These are phyloP conservation scores for Eucalyptus cloeziana DNA, from an alignment of 345 rosid genomes.

Conservation along the genomic window DNA sequence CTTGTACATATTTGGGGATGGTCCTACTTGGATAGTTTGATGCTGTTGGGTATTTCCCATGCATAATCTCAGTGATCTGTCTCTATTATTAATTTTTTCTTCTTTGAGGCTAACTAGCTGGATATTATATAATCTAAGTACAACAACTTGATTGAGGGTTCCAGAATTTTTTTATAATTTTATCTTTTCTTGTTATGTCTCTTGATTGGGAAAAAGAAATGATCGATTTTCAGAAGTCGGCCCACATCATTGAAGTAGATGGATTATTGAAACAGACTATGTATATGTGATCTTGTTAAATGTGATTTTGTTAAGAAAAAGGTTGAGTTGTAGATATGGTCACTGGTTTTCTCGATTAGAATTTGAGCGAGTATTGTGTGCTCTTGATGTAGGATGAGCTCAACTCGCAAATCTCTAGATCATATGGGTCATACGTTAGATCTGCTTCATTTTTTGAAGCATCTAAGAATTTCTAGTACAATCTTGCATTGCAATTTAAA, in stretches of 20 bases:
- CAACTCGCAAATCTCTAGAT: background rate
- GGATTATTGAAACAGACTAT: background rate
- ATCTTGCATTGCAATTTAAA: background rate
- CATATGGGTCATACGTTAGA: rapidly evolving
- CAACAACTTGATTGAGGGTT: background rate
- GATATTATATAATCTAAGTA: background rate
- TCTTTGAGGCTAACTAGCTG: background rate
- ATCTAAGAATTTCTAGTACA: background rate
- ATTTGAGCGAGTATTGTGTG: background rate
- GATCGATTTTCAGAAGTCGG: background rate
- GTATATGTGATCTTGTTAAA: background rate
- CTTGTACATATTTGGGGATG: background rate
- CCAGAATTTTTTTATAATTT: background rate
- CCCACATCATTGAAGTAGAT: background rate
- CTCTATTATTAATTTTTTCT: background rate
- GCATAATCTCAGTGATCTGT: background rate
- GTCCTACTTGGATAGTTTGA: background rate
- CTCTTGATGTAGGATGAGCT: background rate
- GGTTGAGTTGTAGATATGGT: background rate
- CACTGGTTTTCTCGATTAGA: background rate
- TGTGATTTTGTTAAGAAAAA: background rate
- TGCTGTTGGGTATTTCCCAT: background rate
- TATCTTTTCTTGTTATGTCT: background rate
- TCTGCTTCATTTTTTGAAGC: rapidly evolving
- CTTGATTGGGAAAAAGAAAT: background rate